phyloP scores from a whole-genome alignment of 2,329 filamentous ascomycete genomes.

The Microsporum canis region DNA sequence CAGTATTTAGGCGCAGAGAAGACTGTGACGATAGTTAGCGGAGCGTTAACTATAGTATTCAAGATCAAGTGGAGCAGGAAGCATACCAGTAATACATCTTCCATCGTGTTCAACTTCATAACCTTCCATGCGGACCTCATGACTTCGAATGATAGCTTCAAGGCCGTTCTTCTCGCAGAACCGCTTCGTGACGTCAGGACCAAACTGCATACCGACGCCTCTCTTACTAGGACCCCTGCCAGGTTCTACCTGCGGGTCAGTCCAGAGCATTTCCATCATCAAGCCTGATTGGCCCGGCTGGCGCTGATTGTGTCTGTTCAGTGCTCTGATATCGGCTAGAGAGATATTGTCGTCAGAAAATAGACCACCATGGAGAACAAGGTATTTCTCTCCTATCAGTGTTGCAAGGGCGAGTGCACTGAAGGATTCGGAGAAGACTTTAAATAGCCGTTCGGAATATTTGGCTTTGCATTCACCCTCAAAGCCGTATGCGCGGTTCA shows the following conservation, averaged over 20 bases:
- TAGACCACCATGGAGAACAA: slow-evolving; percentile 86
- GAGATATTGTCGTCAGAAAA: slow-evolving; percentile 90
- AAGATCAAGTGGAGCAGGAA: not conserved
- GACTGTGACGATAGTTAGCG: slow-evolving; percentile 40
- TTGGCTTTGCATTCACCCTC: slow-evolving; percentile 98
- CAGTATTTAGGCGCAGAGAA: slow-evolving; percentile 98
- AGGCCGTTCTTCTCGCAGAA: slow-evolving; percentile 96
- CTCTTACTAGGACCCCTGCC: slow-evolving; percentile 92
- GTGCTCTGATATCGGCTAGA: slow-evolving; percentile 83
- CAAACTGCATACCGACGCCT: slow-evolving; percentile 92
- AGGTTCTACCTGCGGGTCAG: slow-evolving; percentile 75
- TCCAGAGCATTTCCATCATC: slow-evolving; percentile 99
- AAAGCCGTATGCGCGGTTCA: slow-evolving; percentile 98
- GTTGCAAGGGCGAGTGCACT: slow-evolving; percentile 87
- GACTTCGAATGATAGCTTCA: slow-evolving; percentile 88
- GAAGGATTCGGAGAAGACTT: slow-evolving; percentile 96
- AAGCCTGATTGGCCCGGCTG: slow-evolving; percentile 87
- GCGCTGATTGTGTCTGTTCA: slow-evolving; percentile 79
- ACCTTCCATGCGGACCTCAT: slow-evolving; percentile 98
- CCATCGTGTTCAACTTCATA: slow-evolving; percentile 97
- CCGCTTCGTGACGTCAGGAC: slow-evolving; percentile 85
- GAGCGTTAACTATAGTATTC: not conserved
- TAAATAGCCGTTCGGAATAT: slow-evolving; percentile 93
- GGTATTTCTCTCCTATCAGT: slow-evolving; percentile 77
- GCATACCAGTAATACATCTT: slow-evolving; percentile 77